Conservation (phyloP, 306 rosid species). For the Alnus rubra region DNA sequence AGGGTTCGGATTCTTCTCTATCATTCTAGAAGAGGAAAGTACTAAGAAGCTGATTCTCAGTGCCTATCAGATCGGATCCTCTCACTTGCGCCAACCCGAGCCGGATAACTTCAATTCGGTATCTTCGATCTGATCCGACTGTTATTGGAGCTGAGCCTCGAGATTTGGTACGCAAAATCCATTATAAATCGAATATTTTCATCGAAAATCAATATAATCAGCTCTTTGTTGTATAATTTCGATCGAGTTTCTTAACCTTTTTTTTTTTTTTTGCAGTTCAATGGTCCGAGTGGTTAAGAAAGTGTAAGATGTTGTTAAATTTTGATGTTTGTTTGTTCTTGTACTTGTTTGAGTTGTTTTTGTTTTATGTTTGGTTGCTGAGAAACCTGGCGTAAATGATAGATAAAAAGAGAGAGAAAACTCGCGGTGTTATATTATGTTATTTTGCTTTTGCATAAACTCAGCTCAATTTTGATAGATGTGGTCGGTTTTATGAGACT, state of each 20-base stretch:
- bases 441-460: neutral
- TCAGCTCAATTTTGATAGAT: slow-evolving; percentile 7
- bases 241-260: slow-evolving; percentile 8
- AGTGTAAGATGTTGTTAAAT: slow-evolving; percentile 16
- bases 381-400: slow-evolving; percentile 6
- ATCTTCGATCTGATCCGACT: slow-evolving; percentile 37
- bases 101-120: slow-evolving; percentile 11
- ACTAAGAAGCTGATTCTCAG: slow-evolving; percentile 12
- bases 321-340: slow-evolving; percentile 1
- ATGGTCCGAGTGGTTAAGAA: slow-evolving; percentile 21
- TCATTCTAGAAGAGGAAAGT: slow-evolving; percentile 17
- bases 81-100: neutral
- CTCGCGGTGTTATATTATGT: neutral
- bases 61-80: slow-evolving; percentile 35
- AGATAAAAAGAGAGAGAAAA: neutral
- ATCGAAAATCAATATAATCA: neutral
- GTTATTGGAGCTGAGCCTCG: slow-evolving; percentile 11
- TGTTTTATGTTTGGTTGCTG: neutral
- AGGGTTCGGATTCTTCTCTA: slow-evolving; percentile 41
- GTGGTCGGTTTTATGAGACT: neutral
- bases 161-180: slow-evolving; percentile 19
- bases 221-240: neutral
- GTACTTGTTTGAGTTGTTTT: neutral
- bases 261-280: neutral
- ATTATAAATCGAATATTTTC: neutral